Evolutionary conservation across 208 protist species (phyloP), one percentile per base, ranked within the genome.

Genomic region (Wallacemonas sp.): DNA sequence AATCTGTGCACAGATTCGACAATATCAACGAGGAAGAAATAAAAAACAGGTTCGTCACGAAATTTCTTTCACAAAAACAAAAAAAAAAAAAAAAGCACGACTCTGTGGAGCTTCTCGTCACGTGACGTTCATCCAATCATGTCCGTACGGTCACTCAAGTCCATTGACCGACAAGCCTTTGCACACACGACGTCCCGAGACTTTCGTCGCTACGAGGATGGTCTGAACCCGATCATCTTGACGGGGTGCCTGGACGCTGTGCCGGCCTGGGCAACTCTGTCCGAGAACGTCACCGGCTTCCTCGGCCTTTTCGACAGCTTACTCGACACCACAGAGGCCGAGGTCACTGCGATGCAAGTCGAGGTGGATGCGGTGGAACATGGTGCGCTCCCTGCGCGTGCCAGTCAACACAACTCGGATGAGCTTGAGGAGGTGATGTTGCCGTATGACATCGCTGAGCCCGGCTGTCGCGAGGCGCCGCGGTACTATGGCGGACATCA

Each of bases 221-320:
- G n/a, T 14, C 28, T 69, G 27, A 38, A 69, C 31, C 66, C 66
- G 1, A 55, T 71, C 36, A 30, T 71, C 9, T 31, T 71, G 4
- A 62, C 33, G 27, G 54, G 36, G 36, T 71, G 66, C 27, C 2
- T 15, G 2, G 38, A 31, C 19, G 19, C 15, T 17, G 45, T 71
- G 17, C 46, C 66, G 5, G 60, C 22, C 12, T 55, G 58, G 38
- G 0, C 38, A 17, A 24, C 59, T 5, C 62, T 49, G 24, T 28
- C 56, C 21, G 53, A 14, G 9, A 55, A 69, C 41, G 26, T 39
- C 1, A n/a, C 28, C 1, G 64, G 36, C 39, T 54, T 55, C 14
- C 27, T 69, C 3, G 24, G 54, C 24, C 34, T 31, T 42, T 44
- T 56, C 0, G 64, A 42, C 14, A 6, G 30, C 2, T 3, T 39